Base-by-base conservation (phyloP, 306 rosid genomes). In the Sphenostylis stenocarpa region DNA sequence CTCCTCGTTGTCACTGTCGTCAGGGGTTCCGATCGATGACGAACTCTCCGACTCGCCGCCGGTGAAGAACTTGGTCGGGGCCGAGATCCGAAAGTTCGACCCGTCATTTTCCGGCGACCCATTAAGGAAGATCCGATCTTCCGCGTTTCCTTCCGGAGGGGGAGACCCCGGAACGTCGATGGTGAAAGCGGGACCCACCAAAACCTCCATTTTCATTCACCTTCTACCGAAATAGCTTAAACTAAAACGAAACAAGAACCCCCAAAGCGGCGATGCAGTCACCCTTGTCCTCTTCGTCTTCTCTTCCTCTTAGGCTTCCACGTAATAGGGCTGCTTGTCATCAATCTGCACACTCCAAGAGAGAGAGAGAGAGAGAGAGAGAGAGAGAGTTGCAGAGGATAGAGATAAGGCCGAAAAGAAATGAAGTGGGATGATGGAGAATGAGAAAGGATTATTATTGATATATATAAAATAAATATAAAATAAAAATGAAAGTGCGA, bases 21-120 rank as follows among this genome's bases (percentile, higher is more conserved):
- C 93, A 0, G 97, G 96, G 26, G 75, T 90, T 21, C 97, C 98
- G 82, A 95, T 95, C 83, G 98, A 88, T 7, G 98, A 95, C 14
- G 97, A 92, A 45, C 72, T 81, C 24, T 86, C 89, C 16, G 92
- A 83, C 33, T 79, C 80, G 2, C 78, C 94, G 3, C 78, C 92
- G 43, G 58, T 36, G 49, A 77, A 77, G 7, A 81, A 80, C 56
- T 72, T 68, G 0, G 65, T 16, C 0, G 47, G 62, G 0, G 52
- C 70, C 1, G 79, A 52, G 65, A 70, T 41, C 73, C 87, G 85
- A 26, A 75, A 80, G 9, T 41, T 49, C 63, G 86, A 49, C 5
- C 48, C 84, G 14, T 15, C 80, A 1, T 33, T 78, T 34, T 52
- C 67, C 15, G 72, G 68, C 5, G 51, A 53, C 26, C 20, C 49